Percentiles rank a stretch among this genome's conserved stretches.
These are phyloP conservation scores for Leucogyrophana mollusca DNA, from an alignment of 768 basidiomycete species.

Conservation along the genomic window DNA sequence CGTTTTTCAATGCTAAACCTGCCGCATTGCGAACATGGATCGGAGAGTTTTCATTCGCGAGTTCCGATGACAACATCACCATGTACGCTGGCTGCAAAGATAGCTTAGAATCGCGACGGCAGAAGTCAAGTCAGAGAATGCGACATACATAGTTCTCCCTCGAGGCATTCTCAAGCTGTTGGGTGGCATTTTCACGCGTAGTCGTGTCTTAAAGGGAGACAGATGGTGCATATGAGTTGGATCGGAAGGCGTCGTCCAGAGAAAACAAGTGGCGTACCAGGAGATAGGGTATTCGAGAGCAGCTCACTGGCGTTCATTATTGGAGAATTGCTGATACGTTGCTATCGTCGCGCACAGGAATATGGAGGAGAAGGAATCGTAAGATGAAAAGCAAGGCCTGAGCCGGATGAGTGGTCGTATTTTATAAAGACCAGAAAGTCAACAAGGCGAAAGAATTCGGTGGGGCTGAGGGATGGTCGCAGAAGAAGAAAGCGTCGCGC, in stretches of 20 bases:
- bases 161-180: slow-evolving; percentile 83
- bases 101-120: slow-evolving; percentile 9
- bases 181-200: slow-evolving; percentile 90
- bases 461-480: slow-evolving; percentile 26
- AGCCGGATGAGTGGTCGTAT: slow-evolving; percentile 13
- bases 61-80: slow-evolving; percentile 82
- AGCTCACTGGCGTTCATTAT: slow-evolving; percentile 91
- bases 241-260: slow-evolving; percentile 28
- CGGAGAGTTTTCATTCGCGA: slow-evolving; percentile 71
- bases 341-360: slow-evolving; percentile 21
- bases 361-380: slow-evolving; percentile 11
- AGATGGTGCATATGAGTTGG: slow-evolving; percentile 18
- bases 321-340: slow-evolving; percentile 23
- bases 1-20: slow-evolving; percentile 95
- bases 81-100: slow-evolving; percentile 82
- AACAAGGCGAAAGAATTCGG: slow-evolving; percentile 1
- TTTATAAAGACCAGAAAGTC: slow-evolving; percentile 1
- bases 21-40: slow-evolving; percentile 91
- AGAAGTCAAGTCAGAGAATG: slow-evolving; percentile 6
- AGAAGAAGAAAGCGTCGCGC: slow-evolving; percentile 18
- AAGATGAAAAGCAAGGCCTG: slow-evolving; percentile 12
- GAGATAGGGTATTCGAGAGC: slow-evolving; percentile 88
- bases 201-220: slow-evolving; percentile 58
- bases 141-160: slow-evolving; percentile 84
- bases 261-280: slow-evolving; percentile 55